Percentiles rank a stretch among this genome's conserved stretches.
Evolutionary conservation across 805 yeast species (phyloP).

Genomic region (Tetrapisispora fleetii): DNA sequence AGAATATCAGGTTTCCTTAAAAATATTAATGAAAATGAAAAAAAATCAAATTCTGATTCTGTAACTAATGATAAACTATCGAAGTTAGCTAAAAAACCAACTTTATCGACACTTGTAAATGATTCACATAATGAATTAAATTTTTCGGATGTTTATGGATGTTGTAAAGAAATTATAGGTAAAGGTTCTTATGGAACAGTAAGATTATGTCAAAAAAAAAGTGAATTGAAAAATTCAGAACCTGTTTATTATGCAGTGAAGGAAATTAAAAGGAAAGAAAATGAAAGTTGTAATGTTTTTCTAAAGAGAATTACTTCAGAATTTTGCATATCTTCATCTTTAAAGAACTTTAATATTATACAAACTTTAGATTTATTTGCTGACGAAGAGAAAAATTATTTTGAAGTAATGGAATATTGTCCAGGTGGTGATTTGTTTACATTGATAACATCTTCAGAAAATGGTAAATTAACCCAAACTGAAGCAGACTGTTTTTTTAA

Average conservation of each 20-base stretch:
- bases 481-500: conserved; percentile 90
- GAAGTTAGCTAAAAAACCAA: not conserved
- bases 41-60: not conserved
- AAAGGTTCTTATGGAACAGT: conserved; percentile 93
- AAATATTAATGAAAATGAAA: conserved; percentile 1
- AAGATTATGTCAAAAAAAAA: conserved; percentile 69
- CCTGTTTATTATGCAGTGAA: conserved; percentile 72
- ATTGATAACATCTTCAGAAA: conserved; percentile 49
- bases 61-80: not conserved
- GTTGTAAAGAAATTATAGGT: conserved; percentile 90
- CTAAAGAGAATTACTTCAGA: conserved; percentile 69
- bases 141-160: conserved; percentile 82
- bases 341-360: conserved; percentile 65
- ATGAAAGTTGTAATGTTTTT: conserved; percentile 56
- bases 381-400: conserved; percentile 73
- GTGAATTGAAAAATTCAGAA: conserved; percentile 26
- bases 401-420: conserved; percentile 81
- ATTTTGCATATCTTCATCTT: conserved; percentile 68
- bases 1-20: conserved; percentile 55
- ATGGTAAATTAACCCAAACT: conserved; percentile 61
- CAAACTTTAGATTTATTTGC: conserved; percentile 65
- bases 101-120: not conserved
- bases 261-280: conserved; percentile 57
- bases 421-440: conserved; percentile 76
- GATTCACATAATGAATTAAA: not conserved